Conservation (phyloP, 2,329 filamentous ascomycete genomes). For the Chaetomium sp. region DNA sequence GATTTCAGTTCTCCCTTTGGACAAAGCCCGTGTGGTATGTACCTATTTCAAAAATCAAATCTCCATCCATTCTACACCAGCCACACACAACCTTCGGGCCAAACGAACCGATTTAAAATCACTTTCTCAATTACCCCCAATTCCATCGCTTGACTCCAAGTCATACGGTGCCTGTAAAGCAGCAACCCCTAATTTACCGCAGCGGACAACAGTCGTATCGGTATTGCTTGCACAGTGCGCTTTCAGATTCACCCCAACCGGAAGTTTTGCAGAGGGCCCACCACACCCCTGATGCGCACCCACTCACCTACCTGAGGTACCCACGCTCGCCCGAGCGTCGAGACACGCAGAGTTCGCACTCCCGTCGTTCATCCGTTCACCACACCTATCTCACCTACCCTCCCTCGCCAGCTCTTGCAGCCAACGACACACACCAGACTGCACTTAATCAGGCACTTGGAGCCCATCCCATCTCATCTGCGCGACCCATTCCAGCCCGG, state of each 20-base stretch:
- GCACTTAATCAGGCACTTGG: conserved; percentile 19
- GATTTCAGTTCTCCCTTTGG: conserved; percentile 2
- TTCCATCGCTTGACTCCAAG: not conserved
- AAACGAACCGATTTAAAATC: not conserved
- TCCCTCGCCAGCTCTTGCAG: conserved; percentile 3
- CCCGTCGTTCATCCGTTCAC: conserved; percentile 15
- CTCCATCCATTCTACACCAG: not conserved
- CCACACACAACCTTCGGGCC: not conserved
- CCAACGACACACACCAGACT: conserved; percentile 18
- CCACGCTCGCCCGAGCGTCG: conserved; percentile 25
- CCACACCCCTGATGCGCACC: conserved; percentile 23
- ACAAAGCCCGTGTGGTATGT: not conserved
- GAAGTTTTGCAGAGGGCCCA: conserved; percentile 32
- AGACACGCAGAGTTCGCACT: conserved; percentile 26
- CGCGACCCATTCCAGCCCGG: conserved; percentile 11
- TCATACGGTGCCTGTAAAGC: no score
- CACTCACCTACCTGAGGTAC: conserved; percentile 19
- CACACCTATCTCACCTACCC: conserved; percentile 14
- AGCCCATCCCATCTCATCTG: conserved; percentile 19
- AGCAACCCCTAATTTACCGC: not conserved
- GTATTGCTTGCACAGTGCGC: conserved; percentile 19
- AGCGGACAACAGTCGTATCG: not conserved
- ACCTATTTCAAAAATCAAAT: not conserved
- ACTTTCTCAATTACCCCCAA: not conserved
- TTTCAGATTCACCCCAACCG: conserved; percentile 26